Base-by-base conservation (phyloP, 2,329 filamentous ascomycete genomes). In the Beauveria australis region DNA sequence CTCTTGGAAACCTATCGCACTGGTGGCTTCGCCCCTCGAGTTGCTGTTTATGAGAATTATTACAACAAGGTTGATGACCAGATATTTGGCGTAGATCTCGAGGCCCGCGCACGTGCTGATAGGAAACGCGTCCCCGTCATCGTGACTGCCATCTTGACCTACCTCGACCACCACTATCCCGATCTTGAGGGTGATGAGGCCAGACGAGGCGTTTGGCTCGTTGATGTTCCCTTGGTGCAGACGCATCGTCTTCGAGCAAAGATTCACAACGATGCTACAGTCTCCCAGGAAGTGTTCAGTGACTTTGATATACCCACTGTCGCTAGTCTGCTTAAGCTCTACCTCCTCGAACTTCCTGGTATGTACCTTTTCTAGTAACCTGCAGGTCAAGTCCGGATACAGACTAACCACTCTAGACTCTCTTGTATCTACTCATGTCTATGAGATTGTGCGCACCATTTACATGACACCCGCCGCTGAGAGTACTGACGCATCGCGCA, bases 61-160 rank as follows among this genome's bases (percentile, higher is more conserved):
- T 99, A 99, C 79, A 97, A 97, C 75, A 92, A 90, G 66, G 92
- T 97, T 26, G 94, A 97, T 72, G 92, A 97, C 71, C 92, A 97
- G 81, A 96, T 91, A 0, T 99, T 97, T 71, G 94, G 95, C 66
- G 92, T 99, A 60, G 95, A 99, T 70, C 84, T 99, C n/a, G 94
- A 99, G 76, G 92, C 93, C 43, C 83, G 94, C 66, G 94, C 94
- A 51, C 83, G 93, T 66, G 92, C 91, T 56, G 94, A 99, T 74
- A 89, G 92, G 74, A 99, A 99, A 77, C 89, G 94, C 54, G 94
- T 99, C 24, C 94, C 94, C 19, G 80, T 95, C 63, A 85, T 99
- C 66, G 85, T 99, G 64, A 99, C 94, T 2, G 92, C 91, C 0
- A 88, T 99, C 60, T 80, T 99, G 68, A 97, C 91, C 6, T 99